Conservation (phyloP, 2,329 filamentous ascomycete species). For the Geosmithia putterillii region DNA sequence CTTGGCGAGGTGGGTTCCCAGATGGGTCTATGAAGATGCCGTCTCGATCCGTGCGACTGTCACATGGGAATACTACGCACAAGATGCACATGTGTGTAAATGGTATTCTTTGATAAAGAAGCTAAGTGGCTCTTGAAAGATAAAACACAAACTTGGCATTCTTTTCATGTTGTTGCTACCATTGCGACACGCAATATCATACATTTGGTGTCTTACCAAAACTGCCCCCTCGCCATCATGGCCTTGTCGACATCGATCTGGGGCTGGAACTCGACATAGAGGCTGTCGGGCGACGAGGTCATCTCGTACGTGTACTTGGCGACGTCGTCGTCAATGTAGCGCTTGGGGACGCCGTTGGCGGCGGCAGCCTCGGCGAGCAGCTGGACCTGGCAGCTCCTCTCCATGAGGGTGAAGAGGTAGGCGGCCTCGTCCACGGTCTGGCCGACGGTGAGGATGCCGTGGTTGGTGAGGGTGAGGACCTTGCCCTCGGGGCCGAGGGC, state of each 20-base stretch:
- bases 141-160: too few species aligned
- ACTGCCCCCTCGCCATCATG: background rate
- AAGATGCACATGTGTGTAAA: too few species aligned
- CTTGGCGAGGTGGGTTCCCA: background rate
- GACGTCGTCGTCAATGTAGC: conserved; percentile 26
- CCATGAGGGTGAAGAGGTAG: conserved; percentile 55
- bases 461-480: conserved; percentile 55
- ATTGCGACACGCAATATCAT: too few species aligned
- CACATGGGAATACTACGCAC: too few species aligned
- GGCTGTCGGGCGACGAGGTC: conserved; percentile 6
- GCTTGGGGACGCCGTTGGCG: conserved; percentile 17
- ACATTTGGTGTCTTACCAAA: too few species aligned
- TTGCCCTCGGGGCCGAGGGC: conserved; percentile 46
- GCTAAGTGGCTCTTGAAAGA: too few species aligned
- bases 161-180: too few species aligned
- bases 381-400: conserved; percentile 44
- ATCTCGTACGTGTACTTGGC: conserved; percentile 21
- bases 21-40: background rate
- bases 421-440: conserved; percentile 61
- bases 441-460: conserved; percentile 59
- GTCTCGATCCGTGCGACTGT: too few species aligned
- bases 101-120: too few species aligned
- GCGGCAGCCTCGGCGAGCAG: conserved; percentile 15
- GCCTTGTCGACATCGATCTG: conserved; percentile 1
- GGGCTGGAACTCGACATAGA: conserved; percentile 2